Percentiles rank a stretch among this genome's conserved stretches.
Conservation (phyloP, 2,329 filamentous ascomycete species). For the Chalaropsis ovoidea region DNA sequence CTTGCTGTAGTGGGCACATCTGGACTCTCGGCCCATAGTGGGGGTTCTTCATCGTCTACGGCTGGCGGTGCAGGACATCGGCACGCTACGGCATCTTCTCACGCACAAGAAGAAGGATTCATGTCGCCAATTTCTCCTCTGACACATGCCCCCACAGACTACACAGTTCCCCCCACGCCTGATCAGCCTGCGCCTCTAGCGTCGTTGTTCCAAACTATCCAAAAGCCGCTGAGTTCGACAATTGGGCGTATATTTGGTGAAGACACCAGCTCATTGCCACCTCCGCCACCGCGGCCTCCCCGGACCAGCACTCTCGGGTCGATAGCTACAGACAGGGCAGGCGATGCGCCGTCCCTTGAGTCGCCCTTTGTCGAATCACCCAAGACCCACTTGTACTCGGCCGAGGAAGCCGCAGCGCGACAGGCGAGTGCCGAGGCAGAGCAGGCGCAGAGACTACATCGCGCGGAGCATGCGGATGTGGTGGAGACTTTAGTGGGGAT, state of each 20-base stretch:
- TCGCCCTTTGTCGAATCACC: constrained; percentile 10
- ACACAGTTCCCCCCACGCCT: constrained; percentile 12
- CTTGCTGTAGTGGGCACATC: constrained; percentile 51
- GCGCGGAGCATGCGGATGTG: constrained; percentile 77
- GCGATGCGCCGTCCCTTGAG: constrained; percentile 14
- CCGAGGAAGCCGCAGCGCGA: constrained; percentile 77
- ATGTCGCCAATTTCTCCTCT: constrained; percentile 7
- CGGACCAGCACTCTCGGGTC: constrained; percentile 30
- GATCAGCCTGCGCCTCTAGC: constrained; percentile 21
- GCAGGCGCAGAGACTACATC: constrained; percentile 72
- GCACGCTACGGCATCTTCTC: neutral
- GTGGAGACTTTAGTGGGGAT: constrained; percentile 91
- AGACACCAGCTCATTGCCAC: constrained; percentile 36
- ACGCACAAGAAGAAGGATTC: neutral
- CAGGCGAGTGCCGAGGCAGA: constrained; percentile 86
- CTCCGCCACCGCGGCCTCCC: constrained; percentile 27
- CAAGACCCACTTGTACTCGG: constrained; percentile 37
- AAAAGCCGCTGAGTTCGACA: constrained; percentile 68
- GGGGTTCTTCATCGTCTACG: constrained; percentile 12
- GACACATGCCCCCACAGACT: constrained; percentile 9
- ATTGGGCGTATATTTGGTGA: constrained; percentile 93
- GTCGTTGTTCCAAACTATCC: constrained; percentile 69
- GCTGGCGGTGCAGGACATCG: neutral
- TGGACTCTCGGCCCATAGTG: constrained; percentile 8
- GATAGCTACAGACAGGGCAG: constrained; percentile 25